phyloP scores from a whole-genome alignment of 2,329 filamentous ascomycete genomes.

The Cadophora malorum region DNA sequence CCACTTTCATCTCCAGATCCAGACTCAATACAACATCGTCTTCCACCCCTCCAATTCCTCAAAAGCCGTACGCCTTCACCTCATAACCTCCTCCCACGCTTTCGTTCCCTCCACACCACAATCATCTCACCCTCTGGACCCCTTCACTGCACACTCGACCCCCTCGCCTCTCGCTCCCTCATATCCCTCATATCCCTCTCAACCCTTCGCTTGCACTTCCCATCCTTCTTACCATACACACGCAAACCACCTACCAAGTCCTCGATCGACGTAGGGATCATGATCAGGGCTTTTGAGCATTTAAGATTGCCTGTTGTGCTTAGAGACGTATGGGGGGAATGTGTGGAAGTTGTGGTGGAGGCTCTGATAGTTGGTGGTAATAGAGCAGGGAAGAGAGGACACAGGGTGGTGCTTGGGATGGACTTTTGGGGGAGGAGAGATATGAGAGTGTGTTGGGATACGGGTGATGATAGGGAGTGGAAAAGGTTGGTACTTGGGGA shows the following conservation, averaged over 20 bases:
- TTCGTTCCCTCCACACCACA: neutral
- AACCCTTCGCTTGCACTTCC: neutral
- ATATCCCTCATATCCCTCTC: constrained; percentile 13
- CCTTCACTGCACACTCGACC: constrained; percentile 8
- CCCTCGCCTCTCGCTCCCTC: constrained; percentile 20
- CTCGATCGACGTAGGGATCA: neutral
- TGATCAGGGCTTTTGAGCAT: constrained; percentile 7
- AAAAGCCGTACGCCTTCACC: neutral
- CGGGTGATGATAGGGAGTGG: neutral
- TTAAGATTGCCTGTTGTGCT: neutral
- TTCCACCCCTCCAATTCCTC: neutral
- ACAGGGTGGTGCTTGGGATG: constrained; percentile 14
- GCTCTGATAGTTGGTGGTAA: neutral
- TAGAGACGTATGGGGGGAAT: neutral
- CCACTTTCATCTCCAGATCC: neutral
- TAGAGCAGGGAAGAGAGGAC: neutral
- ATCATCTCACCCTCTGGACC: neutral
- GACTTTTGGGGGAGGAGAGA: constrained; percentile 16
- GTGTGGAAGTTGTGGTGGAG: neutral
- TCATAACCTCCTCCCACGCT: constrained; percentile 12
- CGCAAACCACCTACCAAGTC: neutral
- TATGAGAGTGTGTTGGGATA: neutral
- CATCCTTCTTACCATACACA: neutral
- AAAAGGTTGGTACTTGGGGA: neutral
- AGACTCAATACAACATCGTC: neutral